Conservation (phyloP, 73 alveolate species). For the Symbiodinium pilosum region DNA sequence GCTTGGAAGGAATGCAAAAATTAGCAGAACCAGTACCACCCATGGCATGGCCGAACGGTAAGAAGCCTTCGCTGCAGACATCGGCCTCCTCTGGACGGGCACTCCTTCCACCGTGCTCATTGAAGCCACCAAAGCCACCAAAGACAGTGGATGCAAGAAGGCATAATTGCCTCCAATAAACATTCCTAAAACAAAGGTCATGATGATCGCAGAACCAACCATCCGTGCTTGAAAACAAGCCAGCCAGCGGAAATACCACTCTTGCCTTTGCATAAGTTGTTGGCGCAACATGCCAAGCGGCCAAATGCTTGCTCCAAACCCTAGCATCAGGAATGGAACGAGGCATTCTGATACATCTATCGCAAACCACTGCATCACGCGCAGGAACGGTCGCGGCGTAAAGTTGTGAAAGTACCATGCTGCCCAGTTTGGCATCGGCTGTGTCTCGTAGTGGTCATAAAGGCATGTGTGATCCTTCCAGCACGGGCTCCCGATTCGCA, state of each 20-base stretch:
- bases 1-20: conserved; percentile 82
- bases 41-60: conserved; percentile 60
- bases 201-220: conserved; percentile 5
- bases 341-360: conserved; percentile 51
- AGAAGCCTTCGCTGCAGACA: not conserved
- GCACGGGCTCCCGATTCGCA: conserved; percentile 68
- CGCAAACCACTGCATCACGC: conserved; percentile 81
- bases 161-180: conserved; percentile 83
- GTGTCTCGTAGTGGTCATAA: conserved; percentile 92
- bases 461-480: conserved; percentile 89
- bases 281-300: conserved; percentile 57
- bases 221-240: conserved; percentile 31
- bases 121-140: conserved; percentile 64
- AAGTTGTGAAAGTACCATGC: conserved; percentile 58
- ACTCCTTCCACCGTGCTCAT: conserved; percentile 44
- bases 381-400: conserved; percentile 43
- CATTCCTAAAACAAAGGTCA: conserved; percentile 61
- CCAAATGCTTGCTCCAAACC: conserved; percentile 64
- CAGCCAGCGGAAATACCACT: conserved; percentile 26
- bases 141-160: conserved; percentile 65
- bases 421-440: conserved; percentile 80
- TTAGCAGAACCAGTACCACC: conserved; percentile 24
- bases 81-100: conserved; percentile 13
- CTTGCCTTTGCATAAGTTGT: conserved; percentile 25
- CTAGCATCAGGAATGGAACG: conserved; percentile 59